Percentiles rank a stretch among this genome's conserved stretches.
Conservation (phyloP, 2,329 filamentous ascomycete genomes). For the Sphaceloma murrayae region DNA sequence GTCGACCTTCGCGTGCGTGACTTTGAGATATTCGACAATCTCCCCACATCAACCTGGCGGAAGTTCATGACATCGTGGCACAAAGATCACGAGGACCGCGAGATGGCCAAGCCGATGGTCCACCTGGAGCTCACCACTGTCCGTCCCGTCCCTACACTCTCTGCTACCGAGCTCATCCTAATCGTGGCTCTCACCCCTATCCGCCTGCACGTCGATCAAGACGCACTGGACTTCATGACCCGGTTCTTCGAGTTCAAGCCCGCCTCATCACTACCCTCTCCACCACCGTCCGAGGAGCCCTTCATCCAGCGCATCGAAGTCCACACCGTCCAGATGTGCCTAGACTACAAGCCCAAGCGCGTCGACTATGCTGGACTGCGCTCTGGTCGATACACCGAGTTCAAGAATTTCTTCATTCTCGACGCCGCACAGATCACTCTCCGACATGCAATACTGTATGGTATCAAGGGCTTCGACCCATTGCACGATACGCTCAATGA, state of each 20-base stretch:
- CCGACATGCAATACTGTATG: constrained; percentile 84
- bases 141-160: constrained; percentile 70
- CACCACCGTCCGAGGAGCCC: constrained; percentile 41
- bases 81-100: constrained; percentile 66
- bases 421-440: constrained; percentile 81
- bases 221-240: constrained; percentile 92
- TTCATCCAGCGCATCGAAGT: constrained; percentile 89
- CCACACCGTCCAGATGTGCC: constrained; percentile 68
- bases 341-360: constrained; percentile 97
- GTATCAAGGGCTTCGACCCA: constrained; percentile 80
- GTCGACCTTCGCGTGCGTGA: constrained; percentile 74
- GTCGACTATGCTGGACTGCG: constrained; percentile 89
- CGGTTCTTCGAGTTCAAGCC: constrained; percentile 98
- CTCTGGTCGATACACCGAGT: constrained; percentile 89
- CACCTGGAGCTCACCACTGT: constrained; percentile 83
- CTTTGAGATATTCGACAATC: constrained; percentile 85
- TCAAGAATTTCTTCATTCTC: constrained; percentile 96
- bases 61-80: constrained; percentile 94
- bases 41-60: constrained; percentile 94
- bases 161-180: constrained; percentile 81
- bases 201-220: constrained; percentile 89
- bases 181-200: constrained; percentile 68
- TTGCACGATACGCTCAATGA: constrained; percentile 86
- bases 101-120: constrained; percentile 80
- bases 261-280: constrained; percentile 40